These are phyloP conservation scores for Draba incana DNA, from an alignment of 345 rosid genomes.

Conservation along the genomic window DNA sequence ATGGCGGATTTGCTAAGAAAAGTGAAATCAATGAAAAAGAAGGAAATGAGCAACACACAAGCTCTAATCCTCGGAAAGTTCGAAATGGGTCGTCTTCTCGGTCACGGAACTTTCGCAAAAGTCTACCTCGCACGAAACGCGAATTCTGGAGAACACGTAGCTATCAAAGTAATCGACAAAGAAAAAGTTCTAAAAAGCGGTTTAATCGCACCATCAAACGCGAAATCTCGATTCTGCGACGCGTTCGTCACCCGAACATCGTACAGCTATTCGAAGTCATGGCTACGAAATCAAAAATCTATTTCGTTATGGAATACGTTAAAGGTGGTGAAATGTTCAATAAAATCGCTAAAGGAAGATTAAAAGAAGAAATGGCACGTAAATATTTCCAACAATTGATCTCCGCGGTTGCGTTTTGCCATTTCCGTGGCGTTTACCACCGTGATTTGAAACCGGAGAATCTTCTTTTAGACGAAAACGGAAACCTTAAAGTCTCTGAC, in stretches of 20 bases:
- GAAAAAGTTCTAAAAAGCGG: constrained; percentile 63
- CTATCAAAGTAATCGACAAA: constrained; percentile 85
- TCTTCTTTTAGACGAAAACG: constrained; percentile 71
- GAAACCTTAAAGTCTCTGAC: constrained; percentile 76
- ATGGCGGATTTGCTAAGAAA: constrained; percentile 40
- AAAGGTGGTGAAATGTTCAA: constrained; percentile 85
- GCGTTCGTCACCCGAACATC: constrained; percentile 86
- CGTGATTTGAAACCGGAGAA: constrained; percentile 93
- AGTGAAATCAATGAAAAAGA: constrained; percentile 36
- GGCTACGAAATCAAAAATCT: constrained; percentile 89
- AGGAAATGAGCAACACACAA: constrained; percentile 36
- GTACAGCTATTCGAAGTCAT: constrained; percentile 83
- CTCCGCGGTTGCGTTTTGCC: constrained; percentile 81
- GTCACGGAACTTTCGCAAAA: constrained; percentile 90
- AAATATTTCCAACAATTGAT: constrained; percentile 77
- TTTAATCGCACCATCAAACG: constrained; percentile 69
- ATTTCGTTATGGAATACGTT: constrained; percentile 90
- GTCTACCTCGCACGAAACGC: constrained; percentile 79
- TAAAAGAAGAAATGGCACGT: constrained; percentile 66
- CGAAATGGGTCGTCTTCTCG: constrained; percentile 75
- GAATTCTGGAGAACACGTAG: constrained; percentile 55
- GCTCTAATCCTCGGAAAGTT: constrained; percentile 64
- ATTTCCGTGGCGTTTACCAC: constrained; percentile 81
- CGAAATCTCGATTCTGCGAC: constrained; percentile 90
- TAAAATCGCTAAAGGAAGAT: constrained; percentile 73